Evolutionary conservation across 73 alveolate genomes (phyloP).

Genomic region (Durusdinium trenchii): DNA sequence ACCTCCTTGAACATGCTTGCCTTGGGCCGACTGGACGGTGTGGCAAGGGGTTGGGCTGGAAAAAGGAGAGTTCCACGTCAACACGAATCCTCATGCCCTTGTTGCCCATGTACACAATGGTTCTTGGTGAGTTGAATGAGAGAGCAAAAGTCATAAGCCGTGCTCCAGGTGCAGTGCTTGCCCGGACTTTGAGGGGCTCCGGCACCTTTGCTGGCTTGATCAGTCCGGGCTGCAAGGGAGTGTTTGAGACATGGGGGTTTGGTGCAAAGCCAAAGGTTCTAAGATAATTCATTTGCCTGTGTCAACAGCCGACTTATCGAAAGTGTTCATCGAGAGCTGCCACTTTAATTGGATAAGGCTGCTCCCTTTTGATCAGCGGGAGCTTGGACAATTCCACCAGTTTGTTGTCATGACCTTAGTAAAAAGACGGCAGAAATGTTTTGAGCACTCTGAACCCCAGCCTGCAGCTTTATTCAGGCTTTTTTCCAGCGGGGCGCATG

Average conservation of each 20-base stretch:
- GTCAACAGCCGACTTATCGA: neutral
- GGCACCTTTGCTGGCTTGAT: constrained; percentile 18
- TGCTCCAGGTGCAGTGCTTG: constrained; percentile 2
- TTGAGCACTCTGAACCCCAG: neutral
- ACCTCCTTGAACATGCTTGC: constrained; percentile 48
- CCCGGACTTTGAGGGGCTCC: constrained; percentile 19
- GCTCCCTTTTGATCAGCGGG: neutral
- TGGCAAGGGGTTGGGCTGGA: neutral
- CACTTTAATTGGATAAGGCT: neutral
- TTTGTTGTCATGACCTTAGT: neutral
- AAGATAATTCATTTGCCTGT: neutral
- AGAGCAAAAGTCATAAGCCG: neutral
- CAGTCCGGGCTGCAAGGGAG: neutral
- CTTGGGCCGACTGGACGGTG: constrained; percentile 73
- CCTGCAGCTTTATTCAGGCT: neutral
- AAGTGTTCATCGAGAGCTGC: neutral
- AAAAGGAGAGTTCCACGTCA: neutral
- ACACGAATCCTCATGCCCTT: neutral
- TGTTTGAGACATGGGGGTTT: neutral
- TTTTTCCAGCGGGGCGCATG: neutral
- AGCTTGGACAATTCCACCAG: constrained; percentile 32
- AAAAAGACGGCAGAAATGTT: neutral
- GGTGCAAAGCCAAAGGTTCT: neutral
- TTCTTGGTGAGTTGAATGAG: neutral
- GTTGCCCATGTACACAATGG: neutral